Base-by-base conservation (phyloP, 2,329 filamentous ascomycete species). In the Pseudocercospora musae region DNA sequence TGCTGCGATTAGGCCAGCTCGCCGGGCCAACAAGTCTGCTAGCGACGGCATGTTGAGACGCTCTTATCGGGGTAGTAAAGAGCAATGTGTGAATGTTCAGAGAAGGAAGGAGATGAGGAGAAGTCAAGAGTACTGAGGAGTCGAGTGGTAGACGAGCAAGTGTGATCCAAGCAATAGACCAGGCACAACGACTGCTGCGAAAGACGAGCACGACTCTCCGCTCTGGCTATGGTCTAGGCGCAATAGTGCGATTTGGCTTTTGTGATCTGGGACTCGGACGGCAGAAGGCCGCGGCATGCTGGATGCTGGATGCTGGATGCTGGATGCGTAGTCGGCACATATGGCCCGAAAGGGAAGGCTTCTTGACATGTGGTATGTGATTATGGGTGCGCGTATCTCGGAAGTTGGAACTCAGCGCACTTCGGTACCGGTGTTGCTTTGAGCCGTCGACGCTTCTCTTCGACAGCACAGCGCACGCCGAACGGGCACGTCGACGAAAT, bases 41-140 rank as follows among this genome's bases (percentile, higher is more conserved):
- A 74, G 48, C 3, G 70, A 66, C 5, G 72, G 71, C 72, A 75
- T 75, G 3, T 23, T 68, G 52, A 48, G 10, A 23, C 20, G 5
- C 5, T 40, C 37, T 4, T 2, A 7, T 40, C 37, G 10, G n/a
- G n/a, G n/a, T n/a, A 11, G n/a, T 15, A n/a, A 18, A 8, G 15
- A 18, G 6, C 15, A 18, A 7, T n/a, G 13, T 40, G 37, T 40
- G 4, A 18, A 40, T 18, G 15, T 40, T 18, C 37, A n/a, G 15
- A 25, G 20, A 33, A 27, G 29, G 11, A 44, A 37, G 49, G 53
- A 20, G 5, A 57, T 11, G 27, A 33, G 20, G 33, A 44, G 25
- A 49, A 40, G 44, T 23, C 13, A 48, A 48, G 18, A 23, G n/a
- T 23, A n/a, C n/a, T 59, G 25, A 52, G 21, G 48, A 29, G 23